phyloP scores from a whole-genome alignment of 371 early-diverging fungal genomes.

The Syncephalis fuscata region DNA sequence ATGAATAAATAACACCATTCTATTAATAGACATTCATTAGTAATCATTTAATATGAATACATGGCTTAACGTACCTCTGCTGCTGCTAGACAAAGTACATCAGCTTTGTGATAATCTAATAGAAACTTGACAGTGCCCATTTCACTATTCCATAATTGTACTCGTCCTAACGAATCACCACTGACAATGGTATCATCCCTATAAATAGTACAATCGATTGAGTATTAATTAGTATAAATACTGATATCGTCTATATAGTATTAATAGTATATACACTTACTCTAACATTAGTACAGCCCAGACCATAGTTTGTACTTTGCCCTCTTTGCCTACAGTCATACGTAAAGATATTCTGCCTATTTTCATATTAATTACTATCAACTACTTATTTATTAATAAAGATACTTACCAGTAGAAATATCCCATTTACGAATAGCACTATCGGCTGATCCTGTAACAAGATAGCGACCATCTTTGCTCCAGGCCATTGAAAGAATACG shows the following conservation, averaged over 20 bases:
- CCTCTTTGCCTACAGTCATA: conserved; percentile 53
- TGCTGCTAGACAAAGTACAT: conserved; percentile 69
- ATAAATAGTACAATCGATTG: conserved; percentile 1
- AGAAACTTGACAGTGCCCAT: conserved; percentile 48
- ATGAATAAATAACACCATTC: conserved; percentile 58
- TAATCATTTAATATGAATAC: not conserved
- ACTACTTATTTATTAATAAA: too few relatives aligned
- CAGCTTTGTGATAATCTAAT: conserved; percentile 63
- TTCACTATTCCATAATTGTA: conserved; percentile 72
- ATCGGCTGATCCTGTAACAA: conserved; percentile 75
- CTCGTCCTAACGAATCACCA: conserved; percentile 79
- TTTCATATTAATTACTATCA: too few relatives aligned
- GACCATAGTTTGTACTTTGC: conserved; percentile 36
- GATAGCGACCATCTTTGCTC: conserved; percentile 46
- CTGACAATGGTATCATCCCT: conserved; percentile 60
- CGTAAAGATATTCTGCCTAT: conserved; percentile 32
- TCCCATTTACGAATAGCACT: conserved; percentile 62
- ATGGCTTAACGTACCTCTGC: conserved; percentile 13
- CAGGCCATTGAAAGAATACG: conserved; percentile 77
- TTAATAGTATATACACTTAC: conserved; percentile 13
- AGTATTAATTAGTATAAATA: too few relatives aligned
- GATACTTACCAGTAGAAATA: conserved; percentile 28
- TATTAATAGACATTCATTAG: conserved; percentile 9
- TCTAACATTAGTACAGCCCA: conserved; percentile 34
- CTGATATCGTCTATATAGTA: too few relatives aligned